Base-by-base conservation (phyloP, 225 moss, liverwort and hornwort genomes). In the Ulota crispa region DNA sequence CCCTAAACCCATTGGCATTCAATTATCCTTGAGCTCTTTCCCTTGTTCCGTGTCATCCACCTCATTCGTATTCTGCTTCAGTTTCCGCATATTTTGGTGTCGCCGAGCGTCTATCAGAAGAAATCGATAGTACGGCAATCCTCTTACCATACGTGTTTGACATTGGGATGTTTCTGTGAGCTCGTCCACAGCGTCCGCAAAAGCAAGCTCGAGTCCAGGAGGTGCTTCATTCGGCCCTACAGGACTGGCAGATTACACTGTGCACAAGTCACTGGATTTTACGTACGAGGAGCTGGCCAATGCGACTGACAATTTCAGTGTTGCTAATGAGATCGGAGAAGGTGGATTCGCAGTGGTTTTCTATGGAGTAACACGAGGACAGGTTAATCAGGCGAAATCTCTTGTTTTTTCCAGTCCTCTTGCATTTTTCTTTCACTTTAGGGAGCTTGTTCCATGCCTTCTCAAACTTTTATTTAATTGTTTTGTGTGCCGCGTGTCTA, bases 271-370 rank as follows among this genome's bases (percentile, higher is more conserved):
- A 53, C 89, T 93, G 21, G 89, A 93, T 34, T 95, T 87, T 37
- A 91, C 92, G 19, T 95, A 85, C 61, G 93, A 88, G 83, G 95
- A 95, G 91, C 89, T 95, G 72, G 91, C 89, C 66, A 81, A 83
- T 73, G 91, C 91, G 13, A 95, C 89, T 41, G 81, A 92, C 41
- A 89, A 91, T 73, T 95, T 95, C 81, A 92, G 80, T 64, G 72
- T 81, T 32, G 89, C 77, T 21, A 89, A 90, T 54, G 91, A 92
- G 77, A 88, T 95, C 67, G 93, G 93, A 28, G 83, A 92, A 81
- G 95, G 95, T 37, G 92, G 93, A 36, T 93, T 92, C 61, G 93
- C 88, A 67, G 39, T 85, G 73, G 95, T 95, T 32, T 93, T 86
- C 72, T 80, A 83, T 80, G 95, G 90, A 56, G 83, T 77, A 56